phyloP scores from a whole-genome alignment of 176 grass and related monocot species.

The Oryza brachyantha region DNA sequence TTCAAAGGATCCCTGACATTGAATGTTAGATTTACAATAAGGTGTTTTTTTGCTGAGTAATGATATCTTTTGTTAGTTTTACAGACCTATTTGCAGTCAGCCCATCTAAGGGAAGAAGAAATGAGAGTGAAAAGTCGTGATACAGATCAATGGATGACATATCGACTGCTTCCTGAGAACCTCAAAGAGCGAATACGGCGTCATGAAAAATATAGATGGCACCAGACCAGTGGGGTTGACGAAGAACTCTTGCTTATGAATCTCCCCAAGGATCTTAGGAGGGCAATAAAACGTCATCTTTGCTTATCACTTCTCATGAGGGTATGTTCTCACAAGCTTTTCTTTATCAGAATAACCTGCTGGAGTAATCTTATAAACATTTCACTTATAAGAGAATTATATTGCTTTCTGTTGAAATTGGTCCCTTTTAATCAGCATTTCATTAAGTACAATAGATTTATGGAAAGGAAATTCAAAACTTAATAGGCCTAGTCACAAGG shows the following conservation, averaged over 20 bases:
- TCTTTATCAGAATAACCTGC: not conserved
- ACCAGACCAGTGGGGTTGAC: slow-evolving; percentile 88
- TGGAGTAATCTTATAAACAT: slow-evolving; percentile 9
- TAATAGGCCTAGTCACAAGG: not conserved
- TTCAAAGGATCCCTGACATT: not conserved
- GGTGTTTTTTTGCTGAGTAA: not conserved
- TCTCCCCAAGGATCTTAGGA: slow-evolving; percentile 89
- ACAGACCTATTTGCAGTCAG: slow-evolving; percentile 83
- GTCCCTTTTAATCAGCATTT: not conserved
- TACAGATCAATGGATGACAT: slow-evolving; percentile 84
- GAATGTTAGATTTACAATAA: not conserved
- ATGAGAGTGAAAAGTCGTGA: slow-evolving; percentile 84
- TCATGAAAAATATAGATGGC: slow-evolving; percentile 89
- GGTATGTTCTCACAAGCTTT: slow-evolving; percentile 47
- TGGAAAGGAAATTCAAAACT: not conserved
- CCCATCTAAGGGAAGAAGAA: slow-evolving; percentile 68
- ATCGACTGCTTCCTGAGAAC: slow-evolving; percentile 75
- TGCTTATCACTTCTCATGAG: slow-evolving; percentile 84
- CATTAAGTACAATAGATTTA: not conserved
- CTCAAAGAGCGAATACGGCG: slow-evolving; percentile 80
- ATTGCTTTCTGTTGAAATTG: not conserved
- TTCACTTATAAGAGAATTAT: not conserved
- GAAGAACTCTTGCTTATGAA: slow-evolving; percentile 73
- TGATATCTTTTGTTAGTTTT: not conserved
- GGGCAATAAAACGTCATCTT: slow-evolving; percentile 83